Conservation (phyloP, 352 stramenopile species). For the Halophytophthora polymorphica region DNA sequence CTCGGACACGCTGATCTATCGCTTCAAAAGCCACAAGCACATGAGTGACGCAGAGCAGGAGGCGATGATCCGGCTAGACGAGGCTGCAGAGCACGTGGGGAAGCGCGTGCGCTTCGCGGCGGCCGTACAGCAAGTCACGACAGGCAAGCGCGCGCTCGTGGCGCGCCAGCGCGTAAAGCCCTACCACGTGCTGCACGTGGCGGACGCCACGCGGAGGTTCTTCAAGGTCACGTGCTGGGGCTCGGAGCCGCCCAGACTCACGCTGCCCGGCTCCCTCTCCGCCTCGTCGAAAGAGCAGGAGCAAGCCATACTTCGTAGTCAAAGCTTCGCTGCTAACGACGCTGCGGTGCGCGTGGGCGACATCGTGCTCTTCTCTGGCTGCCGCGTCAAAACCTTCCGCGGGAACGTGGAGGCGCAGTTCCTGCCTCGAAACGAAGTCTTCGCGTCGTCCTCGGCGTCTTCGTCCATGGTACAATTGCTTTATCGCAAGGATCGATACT, state of each 20-base stretch:
- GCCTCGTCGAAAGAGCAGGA: slow-evolving; percentile 17
- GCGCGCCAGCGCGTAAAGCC: slow-evolving; percentile 24
- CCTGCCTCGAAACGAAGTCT: slow-evolving; percentile 17
- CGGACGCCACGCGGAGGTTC: slow-evolving; percentile 41
- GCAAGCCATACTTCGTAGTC: slow-evolving; percentile 19
- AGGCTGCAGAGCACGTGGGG: slow-evolving; percentile 22
- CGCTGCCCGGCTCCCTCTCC: slow-evolving; percentile 3
- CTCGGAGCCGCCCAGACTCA: slow-evolving; percentile 35
- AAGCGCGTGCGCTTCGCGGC: slow-evolving; percentile 41
- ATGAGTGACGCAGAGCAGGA: slow-evolving; percentile 3
- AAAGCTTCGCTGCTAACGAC: too few species aligned
- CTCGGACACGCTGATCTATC: too few species aligned
- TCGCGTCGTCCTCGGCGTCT: slow-evolving; percentile 7
- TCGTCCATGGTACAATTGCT: slow-evolving; percentile 53
- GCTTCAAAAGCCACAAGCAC: neutral
- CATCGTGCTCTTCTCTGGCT: slow-evolving; percentile 58
- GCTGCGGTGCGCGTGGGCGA: slow-evolving; percentile 39
- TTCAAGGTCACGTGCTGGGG: slow-evolving; percentile 60
- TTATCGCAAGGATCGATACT: slow-evolving; percentile 56
- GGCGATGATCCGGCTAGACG: slow-evolving; percentile 19
- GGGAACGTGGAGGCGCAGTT: slow-evolving; percentile 61
- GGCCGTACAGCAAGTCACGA: slow-evolving; percentile 45
- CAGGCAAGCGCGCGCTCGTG: slow-evolving; percentile 27
- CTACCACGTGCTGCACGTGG: slow-evolving; percentile 47
- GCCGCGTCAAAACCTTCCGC: slow-evolving; percentile 36